Base-by-base conservation (phyloP, 176 grass and related monocot genomes). In the Aegilops sharonensis region DNA sequence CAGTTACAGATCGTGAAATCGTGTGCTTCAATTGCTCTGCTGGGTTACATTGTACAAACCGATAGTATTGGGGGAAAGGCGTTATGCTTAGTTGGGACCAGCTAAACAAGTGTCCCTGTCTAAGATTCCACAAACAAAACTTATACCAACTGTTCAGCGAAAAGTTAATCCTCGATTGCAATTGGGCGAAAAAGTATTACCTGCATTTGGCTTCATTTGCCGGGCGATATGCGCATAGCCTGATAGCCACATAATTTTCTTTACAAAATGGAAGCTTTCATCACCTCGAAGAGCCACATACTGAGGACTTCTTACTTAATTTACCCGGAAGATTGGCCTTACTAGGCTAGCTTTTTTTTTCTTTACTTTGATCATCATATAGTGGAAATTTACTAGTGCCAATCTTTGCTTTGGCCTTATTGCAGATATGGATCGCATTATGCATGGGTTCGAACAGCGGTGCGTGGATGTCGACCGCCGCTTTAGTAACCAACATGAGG, bases 401-500 rank as follows among this genome's bases (percentile, higher is more conserved):
- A 15, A 48, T 43, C 37, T 17, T 14, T 75, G 13, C 43, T 3
- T 39, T 75, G 6, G 3, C 24, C 24, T 1, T 77, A 7, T 56
- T 82, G 7, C 90, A 98, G 93, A 79, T 98, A 82, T 98, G 93
- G 93, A 78, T 94, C 85, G 93, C 96, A 25, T 47, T 98, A 84
- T 94, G 90, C 64, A 78, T 91, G 84, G 93, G 82, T 50, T 87
- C 93, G 39, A 98, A 98, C 77, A 87, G 96, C 35, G 86, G 91
- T 5, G 93, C 96, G 15, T 98, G 96, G 96, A 43, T 98, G 30
- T 92, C 75, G 2, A 98, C 96, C 48, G 92, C 89, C 4, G 93
- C 84, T 45, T 74, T 95, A 2, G 93, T 98, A 64, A 98, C 96
- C 70, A 98, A 95, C 70, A 98, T 98, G 96, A 89, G 93, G 84